Evolutionary conservation across 2,329 filamentous ascomycete species (phyloP), one percentile per base, ranked within the genome.

Genomic region (Sporothrix mexicana): DNA sequence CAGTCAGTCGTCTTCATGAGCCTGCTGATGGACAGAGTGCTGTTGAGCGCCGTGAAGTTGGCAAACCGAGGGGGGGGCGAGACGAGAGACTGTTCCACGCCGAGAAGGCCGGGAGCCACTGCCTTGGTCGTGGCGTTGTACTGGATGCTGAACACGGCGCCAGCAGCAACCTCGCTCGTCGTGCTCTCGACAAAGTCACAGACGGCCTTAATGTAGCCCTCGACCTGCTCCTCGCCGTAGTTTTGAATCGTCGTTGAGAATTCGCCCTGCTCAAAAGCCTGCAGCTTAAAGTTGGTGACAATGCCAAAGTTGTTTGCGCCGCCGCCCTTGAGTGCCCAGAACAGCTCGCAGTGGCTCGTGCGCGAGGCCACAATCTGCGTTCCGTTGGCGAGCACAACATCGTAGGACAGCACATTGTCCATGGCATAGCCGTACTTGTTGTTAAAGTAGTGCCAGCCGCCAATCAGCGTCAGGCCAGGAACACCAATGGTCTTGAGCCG

Each of bases 271-370:
- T 74, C 77, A 76, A 53, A 57, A 5, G 70, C 72, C 55, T 23
- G 64, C 49, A 49, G 66, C 30, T 74, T 75, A 69, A 77, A 72
- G 23, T 72, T 70, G 23, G 81, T 77, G 4, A 78, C 75, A 71
- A 80, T 76, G 66, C 82, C 83, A 62, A 83, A 83, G 75, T 85
- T 85, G 74, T 78, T 80, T 25, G 80, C 78, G 23, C 84, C 84
- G 20, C 84, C 84, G 23, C 84, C 84, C 61, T 82, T 81, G 2
- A 85, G 78, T 1, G 83, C 83, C 73, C 78, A 79, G 75, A 78
- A 84, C 3, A 85, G 79, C 69, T 85, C 83, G 0, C 77, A n/a
- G 72, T 84, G 78, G 5, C 77, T 62, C 0, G 74, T 69, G 1
- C 73, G 73, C 62, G 80, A 83, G 12, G 80, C 83, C 12, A 80